A percentile compares a stretch with the other conserved stretches of the same genome.
phyloP scores from a whole-genome alignment of 108 stramenopile genomes.

The Nitzschia sp. region DNA sequence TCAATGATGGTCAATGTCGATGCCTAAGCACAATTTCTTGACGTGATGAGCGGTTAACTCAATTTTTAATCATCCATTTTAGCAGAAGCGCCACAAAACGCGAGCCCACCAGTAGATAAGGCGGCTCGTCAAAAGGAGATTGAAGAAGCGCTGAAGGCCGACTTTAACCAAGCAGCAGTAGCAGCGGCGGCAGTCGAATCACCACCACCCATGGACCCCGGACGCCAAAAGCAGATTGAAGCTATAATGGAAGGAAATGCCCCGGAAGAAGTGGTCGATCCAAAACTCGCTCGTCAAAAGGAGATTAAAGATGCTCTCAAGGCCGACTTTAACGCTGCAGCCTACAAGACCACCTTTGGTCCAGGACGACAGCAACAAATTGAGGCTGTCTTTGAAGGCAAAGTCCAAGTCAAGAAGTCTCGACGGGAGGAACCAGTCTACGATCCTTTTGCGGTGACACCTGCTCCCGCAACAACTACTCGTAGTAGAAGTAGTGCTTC shows the following conservation, averaged over 20 bases:
- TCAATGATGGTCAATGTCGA: too few relatives aligned
- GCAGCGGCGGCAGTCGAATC: neutral
- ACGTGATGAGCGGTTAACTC: too few relatives aligned
- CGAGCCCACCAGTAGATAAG: too few relatives aligned
- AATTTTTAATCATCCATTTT: too few relatives aligned
- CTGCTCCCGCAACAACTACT: neutral
- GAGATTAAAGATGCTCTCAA: constrained; percentile 1
- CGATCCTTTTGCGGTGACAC: neutral
- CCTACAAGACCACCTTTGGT: neutral
- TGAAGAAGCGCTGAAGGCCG: neutral
- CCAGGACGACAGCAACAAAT: neutral
- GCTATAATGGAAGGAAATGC: neutral
- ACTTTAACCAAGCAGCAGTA: too few relatives aligned
- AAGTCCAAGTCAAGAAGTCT: neutral
- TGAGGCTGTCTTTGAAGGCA: constrained; percentile 5
- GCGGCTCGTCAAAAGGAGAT: neutral
- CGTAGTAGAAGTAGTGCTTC: neutral
- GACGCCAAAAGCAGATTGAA: neutral
- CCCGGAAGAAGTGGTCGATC: neutral
- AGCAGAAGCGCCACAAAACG: too few relatives aligned
- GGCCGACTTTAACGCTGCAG: neutral
- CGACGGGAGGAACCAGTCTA: neutral
- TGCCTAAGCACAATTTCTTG: too few relatives aligned
- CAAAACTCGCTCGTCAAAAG: neutral
- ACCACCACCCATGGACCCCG: neutral